A percentile compares a stretch with the other conserved stretches of the same genome.
These are phyloP conservation scores for Epicoccum nigrum DNA, from an alignment of 2,329 filamentous ascomycete genomes.

Conservation along the genomic window DNA sequence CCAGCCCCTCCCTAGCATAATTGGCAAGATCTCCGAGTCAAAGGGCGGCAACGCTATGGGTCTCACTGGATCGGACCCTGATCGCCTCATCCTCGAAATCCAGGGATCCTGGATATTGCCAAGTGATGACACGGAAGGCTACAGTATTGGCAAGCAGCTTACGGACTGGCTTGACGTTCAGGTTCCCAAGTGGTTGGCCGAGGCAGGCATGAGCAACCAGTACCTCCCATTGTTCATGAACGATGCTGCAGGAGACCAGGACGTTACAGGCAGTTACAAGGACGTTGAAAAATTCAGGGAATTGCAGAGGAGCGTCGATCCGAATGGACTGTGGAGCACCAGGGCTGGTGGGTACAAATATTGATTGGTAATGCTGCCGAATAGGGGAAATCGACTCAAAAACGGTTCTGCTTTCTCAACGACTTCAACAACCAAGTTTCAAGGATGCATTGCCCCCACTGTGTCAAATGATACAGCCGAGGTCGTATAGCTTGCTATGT, in stretches of 20 bases:
- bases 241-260: conserved; percentile 31
- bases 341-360: conserved; percentile 33
- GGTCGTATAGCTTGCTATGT: too few relatives aligned
- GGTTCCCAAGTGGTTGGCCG: conserved; percentile 30
- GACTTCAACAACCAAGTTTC: too few relatives aligned
- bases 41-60: conserved; percentile 37
- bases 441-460: too few relatives aligned
- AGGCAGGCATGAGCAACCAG: conserved; percentile 25
- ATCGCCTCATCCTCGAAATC: conserved; percentile 31
- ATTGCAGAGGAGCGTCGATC: conserved; percentile 29
- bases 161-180: conserved; percentile 31
- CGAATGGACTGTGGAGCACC: conserved; percentile 27
- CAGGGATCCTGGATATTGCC: conserved; percentile 26
- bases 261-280: conserved; percentile 27
- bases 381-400: too few relatives aligned
- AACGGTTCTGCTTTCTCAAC: too few relatives aligned
- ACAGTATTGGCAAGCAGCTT: conserved; percentile 22
- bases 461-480: too few relatives aligned
- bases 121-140: conserved; percentile 22
- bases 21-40: conserved; percentile 24
- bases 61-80: conserved; percentile 25
- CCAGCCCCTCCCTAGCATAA: conserved; percentile 28
- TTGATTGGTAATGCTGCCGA: conserved; percentile 1
- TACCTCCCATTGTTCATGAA: conserved; percentile 35
- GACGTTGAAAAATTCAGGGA: conserved; percentile 28